Percentiles rank a stretch among this genome's conserved stretches.
phyloP scores from a whole-genome alignment of 1,284 basidiomycete genomes.

The Agaricales sp. region DNA sequence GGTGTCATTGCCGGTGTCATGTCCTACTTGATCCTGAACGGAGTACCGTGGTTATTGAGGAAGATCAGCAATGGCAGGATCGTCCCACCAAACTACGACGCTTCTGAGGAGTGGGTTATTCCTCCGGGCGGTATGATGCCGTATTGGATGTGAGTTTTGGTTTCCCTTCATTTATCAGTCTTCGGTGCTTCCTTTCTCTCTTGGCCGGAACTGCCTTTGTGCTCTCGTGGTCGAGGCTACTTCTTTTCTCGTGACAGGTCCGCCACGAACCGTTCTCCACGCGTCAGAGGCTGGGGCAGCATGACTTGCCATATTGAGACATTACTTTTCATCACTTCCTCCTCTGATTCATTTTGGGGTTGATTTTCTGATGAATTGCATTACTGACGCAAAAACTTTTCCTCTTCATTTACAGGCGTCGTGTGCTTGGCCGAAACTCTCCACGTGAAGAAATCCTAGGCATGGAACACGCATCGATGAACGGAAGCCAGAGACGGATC shows the following conservation, averaged over 20 bases:
- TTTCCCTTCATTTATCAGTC: background rate
- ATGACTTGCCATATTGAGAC: too few relatives aligned
- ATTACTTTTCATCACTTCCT: too few relatives aligned
- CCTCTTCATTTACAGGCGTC: too few relatives aligned
- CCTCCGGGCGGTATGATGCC: conserved; percentile 64
- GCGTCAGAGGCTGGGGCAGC: too few relatives aligned
- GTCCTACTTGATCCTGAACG: conserved; percentile 69
- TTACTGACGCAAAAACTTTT: background rate
- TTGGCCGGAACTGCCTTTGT: too few relatives aligned
- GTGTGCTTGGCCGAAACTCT: background rate
- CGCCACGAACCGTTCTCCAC: too few relatives aligned
- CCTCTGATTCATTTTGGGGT: too few relatives aligned
- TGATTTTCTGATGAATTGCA: background rate
- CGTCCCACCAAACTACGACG: conserved; percentile 55
- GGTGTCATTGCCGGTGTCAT: conserved; percentile 77
- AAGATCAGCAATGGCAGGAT: conserved; percentile 50
- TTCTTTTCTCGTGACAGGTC: too few relatives aligned
- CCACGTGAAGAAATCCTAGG: background rate
- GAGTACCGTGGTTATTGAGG: conserved; percentile 48
- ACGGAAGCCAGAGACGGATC: background rate
- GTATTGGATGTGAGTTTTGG: conserved; percentile 48
- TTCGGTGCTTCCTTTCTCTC: too few relatives aligned
- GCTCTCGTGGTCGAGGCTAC: too few relatives aligned
- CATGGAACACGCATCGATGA: background rate
- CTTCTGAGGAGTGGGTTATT: conserved; percentile 56